Percentiles rank a stretch among this genome's conserved stretches.
Evolutionary conservation across 2,329 filamentous ascomycete genomes (phyloP).

Genomic region (Aureobasidium leucospermi): DNA sequence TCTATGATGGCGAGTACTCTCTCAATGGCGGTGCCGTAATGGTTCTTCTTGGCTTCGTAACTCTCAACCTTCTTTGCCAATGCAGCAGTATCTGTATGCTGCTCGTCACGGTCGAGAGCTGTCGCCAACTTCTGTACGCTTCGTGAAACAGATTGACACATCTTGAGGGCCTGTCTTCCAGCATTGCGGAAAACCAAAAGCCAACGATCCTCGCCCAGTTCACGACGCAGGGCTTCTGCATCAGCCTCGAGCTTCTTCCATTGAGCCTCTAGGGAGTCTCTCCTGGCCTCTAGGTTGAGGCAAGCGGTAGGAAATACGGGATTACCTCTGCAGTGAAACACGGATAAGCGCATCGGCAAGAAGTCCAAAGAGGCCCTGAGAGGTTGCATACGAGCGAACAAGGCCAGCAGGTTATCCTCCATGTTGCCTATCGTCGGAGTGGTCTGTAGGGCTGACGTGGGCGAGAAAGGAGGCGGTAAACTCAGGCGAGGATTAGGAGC

Average conservation of each 20-base stretch:
- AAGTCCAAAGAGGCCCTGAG: conserved; percentile 90
- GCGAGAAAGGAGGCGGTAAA: conserved; percentile 46
- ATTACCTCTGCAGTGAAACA: conserved; percentile 73
- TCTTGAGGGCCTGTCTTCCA: conserved; percentile 84
- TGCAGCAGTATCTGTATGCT: conserved; percentile 61
- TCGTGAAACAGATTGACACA: conserved; percentile 90
- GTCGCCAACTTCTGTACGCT: conserved; percentile 78
- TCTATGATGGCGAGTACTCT: conserved; percentile 88
- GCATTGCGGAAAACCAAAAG: conserved; percentile 91
- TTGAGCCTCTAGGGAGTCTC: conserved; percentile 67
- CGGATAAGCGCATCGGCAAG: conserved; percentile 84
- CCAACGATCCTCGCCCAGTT: conserved; percentile 93
- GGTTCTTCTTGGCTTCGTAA: conserved; percentile 89
- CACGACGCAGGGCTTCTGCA: conserved; percentile 79
- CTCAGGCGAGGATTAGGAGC: conserved; percentile 59
- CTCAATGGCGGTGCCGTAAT: conserved; percentile 90
- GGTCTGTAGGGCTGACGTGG: conserved; percentile 53
- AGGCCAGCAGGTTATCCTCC: conserved; percentile 76
- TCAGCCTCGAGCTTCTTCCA: conserved; percentile 87
- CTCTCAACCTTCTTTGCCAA: conserved; percentile 81
- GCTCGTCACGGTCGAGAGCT: conserved; percentile 65
- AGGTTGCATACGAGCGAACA: conserved; percentile 94
- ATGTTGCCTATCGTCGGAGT: conserved; percentile 59
- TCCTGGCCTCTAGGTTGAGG: conserved; percentile 73
- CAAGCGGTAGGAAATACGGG: conserved; percentile 82